These are phyloP conservation scores for Phytopythium boreale DNA, from an alignment of 352 stramenopile genomes.

Conservation along the genomic window DNA sequence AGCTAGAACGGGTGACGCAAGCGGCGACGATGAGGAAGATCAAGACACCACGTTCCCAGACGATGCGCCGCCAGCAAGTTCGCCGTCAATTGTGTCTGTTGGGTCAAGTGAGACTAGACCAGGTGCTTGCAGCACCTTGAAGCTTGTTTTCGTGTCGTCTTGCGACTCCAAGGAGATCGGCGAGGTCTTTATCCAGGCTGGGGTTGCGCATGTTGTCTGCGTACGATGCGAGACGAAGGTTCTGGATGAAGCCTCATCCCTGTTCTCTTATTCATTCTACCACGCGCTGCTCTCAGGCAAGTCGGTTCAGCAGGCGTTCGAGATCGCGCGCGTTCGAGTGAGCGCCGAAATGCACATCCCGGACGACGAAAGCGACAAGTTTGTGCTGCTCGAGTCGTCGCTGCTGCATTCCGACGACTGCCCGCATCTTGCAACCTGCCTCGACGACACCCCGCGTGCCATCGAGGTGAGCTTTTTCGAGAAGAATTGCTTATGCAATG, in stretches of 20 bases:
- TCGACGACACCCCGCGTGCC: conserved; percentile 19
- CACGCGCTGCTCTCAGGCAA: conserved; percentile 69
- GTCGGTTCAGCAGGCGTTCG: conserved; percentile 72
- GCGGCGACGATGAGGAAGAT: conserved; percentile 8
- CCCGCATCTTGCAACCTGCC: conserved; percentile 24
- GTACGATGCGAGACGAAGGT: conserved; percentile 65
- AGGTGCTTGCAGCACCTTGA: conserved; percentile 40
- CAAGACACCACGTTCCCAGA: not conserved
- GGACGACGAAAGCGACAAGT: conserved; percentile 67
- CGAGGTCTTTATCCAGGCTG: conserved; percentile 75
- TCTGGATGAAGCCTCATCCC: conserved; percentile 66
- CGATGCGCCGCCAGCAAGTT: not conserved
- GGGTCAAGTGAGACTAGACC: not conserved
- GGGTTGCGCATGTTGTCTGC: conserved; percentile 75
- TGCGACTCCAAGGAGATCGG: conserved; percentile 78
- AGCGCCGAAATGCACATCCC: conserved; percentile 66
- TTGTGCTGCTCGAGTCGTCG: conserved; percentile 71
- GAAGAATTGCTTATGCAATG: conserved; percentile 53
- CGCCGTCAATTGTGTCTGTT: conserved; percentile 1
- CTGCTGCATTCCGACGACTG: conserved; percentile 52
- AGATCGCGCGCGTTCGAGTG: conserved; percentile 68
- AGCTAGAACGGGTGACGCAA: not conserved
- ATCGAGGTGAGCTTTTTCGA: conserved; percentile 52
- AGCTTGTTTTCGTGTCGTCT: conserved; percentile 80
- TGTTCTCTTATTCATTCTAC: conserved; percentile 82